Conservation (phyloP, 768 basidiomycete genomes). For the Rhodotorula kratochvilovae region DNA sequence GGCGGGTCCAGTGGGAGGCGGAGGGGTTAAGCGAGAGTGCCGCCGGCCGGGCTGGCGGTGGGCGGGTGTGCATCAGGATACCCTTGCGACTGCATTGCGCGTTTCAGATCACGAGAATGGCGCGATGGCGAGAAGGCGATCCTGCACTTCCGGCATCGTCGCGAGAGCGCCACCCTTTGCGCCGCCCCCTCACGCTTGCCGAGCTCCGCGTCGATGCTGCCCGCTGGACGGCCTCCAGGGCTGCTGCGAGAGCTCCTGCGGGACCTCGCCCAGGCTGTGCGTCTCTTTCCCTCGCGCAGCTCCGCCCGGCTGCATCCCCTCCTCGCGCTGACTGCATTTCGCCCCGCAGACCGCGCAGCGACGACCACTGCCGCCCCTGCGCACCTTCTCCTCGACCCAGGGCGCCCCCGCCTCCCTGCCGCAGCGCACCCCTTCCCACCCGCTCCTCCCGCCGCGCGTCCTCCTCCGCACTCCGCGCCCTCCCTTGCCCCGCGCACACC, state of each 20-base stretch:
- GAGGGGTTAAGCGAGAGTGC: too few relatives aligned
- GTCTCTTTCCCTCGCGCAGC: background rate
- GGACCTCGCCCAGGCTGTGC: conserved; percentile 23
- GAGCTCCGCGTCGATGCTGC: conserved; percentile 1
- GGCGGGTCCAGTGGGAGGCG: too few relatives aligned
- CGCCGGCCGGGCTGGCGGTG: too few relatives aligned
- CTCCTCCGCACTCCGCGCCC: background rate
- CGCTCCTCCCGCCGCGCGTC: background rate
- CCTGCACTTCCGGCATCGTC: too few relatives aligned
- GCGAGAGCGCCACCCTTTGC: too few relatives aligned
- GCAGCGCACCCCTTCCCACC: background rate
- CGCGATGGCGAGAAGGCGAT: too few relatives aligned
- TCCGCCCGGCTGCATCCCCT: background rate
- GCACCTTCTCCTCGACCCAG: conserved; percentile 13
- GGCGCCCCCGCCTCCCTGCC: too few relatives aligned
- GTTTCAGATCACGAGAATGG: too few relatives aligned
- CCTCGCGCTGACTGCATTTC: background rate
- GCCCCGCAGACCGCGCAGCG: background rate
- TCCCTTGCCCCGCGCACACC: background rate
- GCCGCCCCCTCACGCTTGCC: background rate
- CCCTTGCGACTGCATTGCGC: too few relatives aligned
- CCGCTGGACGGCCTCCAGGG: background rate
- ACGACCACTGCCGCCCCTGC: background rate
- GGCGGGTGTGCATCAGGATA: too few relatives aligned
- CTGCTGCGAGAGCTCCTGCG: conserved; percentile 9